Evolutionary conservation across 129 eudicot genomes (phyloP), one percentile per base, ranked within the genome.

Genomic region (Silybum marianum): DNA sequence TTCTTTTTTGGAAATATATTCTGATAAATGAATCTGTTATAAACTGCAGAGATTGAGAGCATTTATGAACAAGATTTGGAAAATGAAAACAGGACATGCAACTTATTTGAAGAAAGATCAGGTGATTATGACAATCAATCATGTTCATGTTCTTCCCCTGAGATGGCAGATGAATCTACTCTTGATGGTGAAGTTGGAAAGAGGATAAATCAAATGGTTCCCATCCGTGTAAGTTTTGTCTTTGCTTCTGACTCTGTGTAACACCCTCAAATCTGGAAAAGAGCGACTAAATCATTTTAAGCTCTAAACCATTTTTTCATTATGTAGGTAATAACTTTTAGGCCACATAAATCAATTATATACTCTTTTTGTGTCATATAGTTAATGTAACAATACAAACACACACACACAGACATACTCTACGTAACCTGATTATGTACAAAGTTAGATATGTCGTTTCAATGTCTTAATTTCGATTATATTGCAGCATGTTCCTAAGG

Each of bases 151-250:
- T 28, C 30, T 28, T 74, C 74, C 28, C 96, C 93, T 23, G 96
- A 93, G 83, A 87, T 89, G 85, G 90, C 83, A 62, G 90, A 89
- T 62, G 93, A 90, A 78, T 82, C 87, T 71, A 54, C 36, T 38
- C 89, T 93, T 84, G 93, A 90, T 76, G 93, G 93, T 76, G 98
- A 93, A 89, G 85, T 90, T 71, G 98, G 96, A 12, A 90, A 89
- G 84, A 89, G 98, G 87, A 82, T 90, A 83, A 86, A 87, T 86
- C 90, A 89, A 81, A 87, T 89, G 93, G 66, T 81, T 60, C 86
- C 98, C 40, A 82, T 93, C 38, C 92, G 96, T 78, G 97, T 93
- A 93, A 83, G 93, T 87, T 73, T 58, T 18, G 14, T 40, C 63
- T n/a, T 21, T 21, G 39, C 32, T 30, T 11, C 24, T 58, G 19